Base-by-base conservation (phyloP, 2,329 filamentous ascomycete species). In the Arthrinium phaeospermum region DNA sequence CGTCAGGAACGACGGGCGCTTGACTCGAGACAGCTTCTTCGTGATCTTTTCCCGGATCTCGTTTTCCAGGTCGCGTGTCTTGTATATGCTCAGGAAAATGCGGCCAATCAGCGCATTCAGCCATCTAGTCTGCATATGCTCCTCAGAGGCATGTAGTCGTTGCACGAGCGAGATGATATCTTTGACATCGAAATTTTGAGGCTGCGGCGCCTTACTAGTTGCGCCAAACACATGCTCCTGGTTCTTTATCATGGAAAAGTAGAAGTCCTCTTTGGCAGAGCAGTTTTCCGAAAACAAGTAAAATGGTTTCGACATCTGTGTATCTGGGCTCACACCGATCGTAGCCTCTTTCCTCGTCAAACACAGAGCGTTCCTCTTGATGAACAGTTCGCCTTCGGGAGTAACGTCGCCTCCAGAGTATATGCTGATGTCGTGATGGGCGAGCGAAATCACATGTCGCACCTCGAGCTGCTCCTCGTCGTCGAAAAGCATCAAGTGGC, bases 241-340 rank as follows among this genome's bases (percentile, higher is more conserved):
- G 75, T 95, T 97, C 77, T 92, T 91, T 51, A 99, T 86, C 76
- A 99, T 86, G 16, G 96, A 93, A 82, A 98, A 96, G 81, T 99
- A 99, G 83, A 99, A 98, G 80, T 99, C 96, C 82, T 99, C 96
- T 82, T 99, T 99, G 67, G 96, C 94, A 0, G 95, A 98, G 80
- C 94, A 94, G 78, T 97, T 98, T 76, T 98, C 95, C 0, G 94
- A 97, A 82, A 98, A 99, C 5, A 99, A 86, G 79, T 92, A 98
- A 83, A 98, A 98, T 0, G 96, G 95, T 76, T 94, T 95, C 8
- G 94, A 91, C 3, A 88, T 79, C 46, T 85, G 86, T 49, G 81
- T 84, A 74, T 91, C 90, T 4, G 89, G 87, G 3, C 87, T 84
- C 41, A 87, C 77, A 46, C 92, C 90, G 37, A 85, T 83, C 37